A percentile compares a stretch with the other conserved stretches of the same genome.
phyloP scores from a whole-genome alignment of 805 yeast species.

The Metschnikowia cerradonensis region DNA sequence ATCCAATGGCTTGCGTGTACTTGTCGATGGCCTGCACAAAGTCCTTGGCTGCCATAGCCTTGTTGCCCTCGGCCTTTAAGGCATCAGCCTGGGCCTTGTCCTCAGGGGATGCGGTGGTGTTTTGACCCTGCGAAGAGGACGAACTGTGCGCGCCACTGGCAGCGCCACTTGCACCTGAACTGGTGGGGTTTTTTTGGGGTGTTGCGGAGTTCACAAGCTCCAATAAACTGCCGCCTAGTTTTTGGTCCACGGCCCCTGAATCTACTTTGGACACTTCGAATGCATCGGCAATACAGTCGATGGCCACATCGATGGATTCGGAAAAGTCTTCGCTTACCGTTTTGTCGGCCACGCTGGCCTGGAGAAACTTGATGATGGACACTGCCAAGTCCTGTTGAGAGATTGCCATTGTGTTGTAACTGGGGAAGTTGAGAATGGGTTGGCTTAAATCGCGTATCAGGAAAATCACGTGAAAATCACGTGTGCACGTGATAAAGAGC shows the following conservation, averaged over 20 bases:
- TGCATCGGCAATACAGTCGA: slow-evolving; percentile 87
- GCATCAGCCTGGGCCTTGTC: slow-evolving; percentile 72
- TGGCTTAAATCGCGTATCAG: too few relatives aligned
- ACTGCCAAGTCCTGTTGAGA: slow-evolving; percentile 65
- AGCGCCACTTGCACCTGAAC: not conserved
- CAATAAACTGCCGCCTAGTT: slow-evolving; percentile 45
- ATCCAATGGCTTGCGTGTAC: slow-evolving; percentile 75
- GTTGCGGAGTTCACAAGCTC: slow-evolving; percentile 35
- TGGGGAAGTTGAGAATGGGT: not conserved
- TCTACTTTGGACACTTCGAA: slow-evolving; percentile 59
- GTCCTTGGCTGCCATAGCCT: slow-evolving; percentile 75
- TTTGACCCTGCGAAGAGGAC: slow-evolving; percentile 25
- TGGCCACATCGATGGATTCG: slow-evolving; percentile 90
- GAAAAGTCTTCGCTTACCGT: slow-evolving; percentile 70
- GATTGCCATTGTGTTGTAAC: slow-evolving; percentile 33
- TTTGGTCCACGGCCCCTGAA: slow-evolving; percentile 25
- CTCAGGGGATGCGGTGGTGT: slow-evolving; percentile 45
- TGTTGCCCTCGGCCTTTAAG: slow-evolving; percentile 83
- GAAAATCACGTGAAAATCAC: too few relatives aligned
- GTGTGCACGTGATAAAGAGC: not conserved
- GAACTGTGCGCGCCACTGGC: slow-evolving; percentile 3
- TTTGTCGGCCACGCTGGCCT: slow-evolving; percentile 53
- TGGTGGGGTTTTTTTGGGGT: too few relatives aligned
- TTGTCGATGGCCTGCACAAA: slow-evolving; percentile 67
- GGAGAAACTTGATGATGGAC: slow-evolving; percentile 70